phyloP scores from a whole-genome alignment of 441 rosid genomes.

The Gossypium gossypioides region DNA sequence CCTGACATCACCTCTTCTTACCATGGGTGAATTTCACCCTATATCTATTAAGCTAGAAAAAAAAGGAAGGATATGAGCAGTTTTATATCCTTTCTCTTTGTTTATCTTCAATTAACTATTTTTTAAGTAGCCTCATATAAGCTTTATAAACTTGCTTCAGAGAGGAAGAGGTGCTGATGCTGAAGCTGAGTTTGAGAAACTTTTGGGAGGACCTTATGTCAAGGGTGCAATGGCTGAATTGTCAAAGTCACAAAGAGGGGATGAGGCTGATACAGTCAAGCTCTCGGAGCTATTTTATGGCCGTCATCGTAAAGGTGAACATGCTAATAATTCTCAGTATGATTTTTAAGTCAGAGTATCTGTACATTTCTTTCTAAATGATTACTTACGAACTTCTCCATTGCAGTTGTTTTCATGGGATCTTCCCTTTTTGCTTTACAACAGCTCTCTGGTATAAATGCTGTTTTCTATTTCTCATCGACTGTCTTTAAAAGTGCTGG shows the following conservation, averaged over 20 bases:
- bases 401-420: conserved; percentile 75
- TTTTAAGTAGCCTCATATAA: conserved; percentile 6
- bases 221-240: conserved; percentile 56
- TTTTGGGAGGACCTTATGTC: conserved; percentile 47
- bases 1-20: neutral
- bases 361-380: conserved; percentile 17
- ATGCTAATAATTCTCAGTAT: conserved; percentile 19
- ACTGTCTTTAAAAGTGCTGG: conserved; percentile 66
- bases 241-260: conserved; percentile 46
- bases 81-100: neutral
- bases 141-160: conserved; percentile 26
- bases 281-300: conserved; percentile 46
- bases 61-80: neutral
- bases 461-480: conserved; percentile 73
- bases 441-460: conserved; percentile 74
- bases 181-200: conserved; percentile 54
- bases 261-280: conserved; percentile 41
- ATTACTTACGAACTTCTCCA: conserved; percentile 26
- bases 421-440: conserved; percentile 71
- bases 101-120: conserved; percentile 4
- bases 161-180: conserved; percentile 62
- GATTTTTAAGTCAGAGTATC: neutral
- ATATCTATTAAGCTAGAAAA: neutral
- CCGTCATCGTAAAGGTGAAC: conserved; percentile 41
- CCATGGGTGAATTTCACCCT: neutral